A percentile compares a stretch with the other conserved stretches of the same genome.
These are phyloP conservation scores for Curvularia verruculosa DNA, from an alignment of 2,329 filamentous ascomycete species.

Conservation along the genomic window DNA sequence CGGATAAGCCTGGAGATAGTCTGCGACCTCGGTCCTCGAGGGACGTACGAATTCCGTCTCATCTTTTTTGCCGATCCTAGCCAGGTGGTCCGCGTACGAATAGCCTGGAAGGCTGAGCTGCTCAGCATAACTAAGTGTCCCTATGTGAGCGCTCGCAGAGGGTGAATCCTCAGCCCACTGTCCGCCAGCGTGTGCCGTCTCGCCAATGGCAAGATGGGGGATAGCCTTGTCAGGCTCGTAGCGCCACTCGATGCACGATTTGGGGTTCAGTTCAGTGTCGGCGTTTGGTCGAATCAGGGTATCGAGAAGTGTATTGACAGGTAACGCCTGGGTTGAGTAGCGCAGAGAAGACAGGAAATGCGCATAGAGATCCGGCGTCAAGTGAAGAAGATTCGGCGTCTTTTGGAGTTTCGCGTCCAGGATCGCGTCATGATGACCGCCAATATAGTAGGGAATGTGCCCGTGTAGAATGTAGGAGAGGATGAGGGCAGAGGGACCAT, in stretches of 20 bases:
- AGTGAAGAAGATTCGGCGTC: constrained; percentile 55
- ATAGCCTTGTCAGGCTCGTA: constrained; percentile 58
- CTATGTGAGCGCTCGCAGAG: constrained; percentile 61
- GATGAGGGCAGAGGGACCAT: constrained; percentile 66
- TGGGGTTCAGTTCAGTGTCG: constrained; percentile 61
- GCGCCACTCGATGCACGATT: constrained; percentile 62
- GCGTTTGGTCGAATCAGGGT: constrained; percentile 64
- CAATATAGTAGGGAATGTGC: constrained; percentile 62
- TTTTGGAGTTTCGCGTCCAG: constrained; percentile 62
- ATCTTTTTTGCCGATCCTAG: constrained; percentile 45
- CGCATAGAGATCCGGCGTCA: constrained; percentile 59
- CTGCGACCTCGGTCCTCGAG: constrained; percentile 60
- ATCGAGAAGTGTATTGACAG: constrained; percentile 65
- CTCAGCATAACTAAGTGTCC: constrained; percentile 66
- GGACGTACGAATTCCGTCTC: constrained; percentile 61
- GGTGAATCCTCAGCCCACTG: constrained; percentile 65
- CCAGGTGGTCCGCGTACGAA: constrained; percentile 61
- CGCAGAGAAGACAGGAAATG: constrained; percentile 66
- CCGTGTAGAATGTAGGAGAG: constrained; percentile 68
- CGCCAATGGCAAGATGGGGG: constrained; percentile 61
- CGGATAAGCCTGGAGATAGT: constrained; percentile 63
- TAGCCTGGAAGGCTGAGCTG: constrained; percentile 67
- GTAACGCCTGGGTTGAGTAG: constrained; percentile 66
- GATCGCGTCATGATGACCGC: constrained; percentile 63
- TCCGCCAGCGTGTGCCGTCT: constrained; percentile 59